Percentiles rank a stretch among this genome's conserved stretches.
Evolutionary conservation across 2,329 filamentous ascomycete genomes (phyloP).

Genomic region (Chlorencoelia australis): DNA sequence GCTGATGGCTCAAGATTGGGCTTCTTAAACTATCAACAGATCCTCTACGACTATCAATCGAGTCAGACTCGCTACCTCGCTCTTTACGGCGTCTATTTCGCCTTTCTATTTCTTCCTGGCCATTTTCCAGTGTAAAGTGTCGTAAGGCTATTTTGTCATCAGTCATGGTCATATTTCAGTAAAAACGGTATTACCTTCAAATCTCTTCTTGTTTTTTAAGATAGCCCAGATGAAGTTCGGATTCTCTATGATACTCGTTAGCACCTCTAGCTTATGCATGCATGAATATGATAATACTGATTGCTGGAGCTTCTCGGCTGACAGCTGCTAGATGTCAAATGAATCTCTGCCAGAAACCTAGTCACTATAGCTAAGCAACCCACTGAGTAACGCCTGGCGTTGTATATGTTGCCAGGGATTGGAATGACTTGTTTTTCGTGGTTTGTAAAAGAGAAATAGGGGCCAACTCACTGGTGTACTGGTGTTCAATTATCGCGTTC

Average conservation of each 20-base stretch:
- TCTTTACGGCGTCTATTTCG: conserved; percentile 64
- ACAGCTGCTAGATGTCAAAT: conserved; percentile 12
- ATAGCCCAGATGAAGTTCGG: conserved; percentile 71
- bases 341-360: conserved; percentile 9
- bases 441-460: not conserved
- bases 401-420: conserved; percentile 3
- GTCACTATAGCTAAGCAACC: conserved; percentile 7
- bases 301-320: conserved; percentile 12
- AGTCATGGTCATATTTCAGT: conserved; percentile 6
- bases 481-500: conserved; percentile 82
- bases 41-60: conserved; percentile 37
- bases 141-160: conserved; percentile 45
- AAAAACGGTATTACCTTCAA: conserved; percentile 41
- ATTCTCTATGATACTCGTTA: conserved; percentile 43
- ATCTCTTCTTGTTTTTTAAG: conserved; percentile 68
- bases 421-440: no score
- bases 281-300: no score
- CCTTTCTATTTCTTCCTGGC: conserved; percentile 81
- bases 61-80: conserved; percentile 38
- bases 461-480: conserved; percentile 58
- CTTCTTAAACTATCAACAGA: conserved; percentile 61
- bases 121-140: conserved; percentile 83
- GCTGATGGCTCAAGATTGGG: conserved; percentile 43
- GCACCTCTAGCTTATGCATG: no score
- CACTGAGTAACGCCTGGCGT: not conserved